These are phyloP conservation scores for Clavulina sp. DNA, from an alignment of 768 basidiomycete species.

Conservation along the genomic window DNA sequence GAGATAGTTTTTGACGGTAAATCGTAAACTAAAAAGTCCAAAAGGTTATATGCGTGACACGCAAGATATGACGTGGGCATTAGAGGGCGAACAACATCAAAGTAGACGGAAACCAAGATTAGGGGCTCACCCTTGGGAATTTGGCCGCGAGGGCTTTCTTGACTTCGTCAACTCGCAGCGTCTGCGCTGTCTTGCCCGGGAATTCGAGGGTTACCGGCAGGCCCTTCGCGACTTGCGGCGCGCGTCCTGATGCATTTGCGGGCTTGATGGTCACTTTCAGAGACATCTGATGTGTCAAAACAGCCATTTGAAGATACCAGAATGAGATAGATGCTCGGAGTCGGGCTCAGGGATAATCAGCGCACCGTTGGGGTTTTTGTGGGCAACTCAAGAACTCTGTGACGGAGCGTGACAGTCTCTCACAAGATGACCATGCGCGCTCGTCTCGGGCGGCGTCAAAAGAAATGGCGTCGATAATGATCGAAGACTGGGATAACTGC, in stretches of 20 bases:
- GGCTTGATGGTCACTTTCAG: neutral
- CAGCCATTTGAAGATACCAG: no score
- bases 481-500: no score
- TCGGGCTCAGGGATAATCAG: no score
- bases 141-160: slow-evolving; percentile 1
- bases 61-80: slow-evolving; percentile 7
- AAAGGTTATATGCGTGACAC: no score
- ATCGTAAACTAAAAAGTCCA: slow-evolving; percentile 62
- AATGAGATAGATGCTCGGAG: no score
- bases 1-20: slow-evolving; percentile 54
- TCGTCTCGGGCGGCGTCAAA: no score
- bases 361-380: no score
- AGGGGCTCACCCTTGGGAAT: neutral
- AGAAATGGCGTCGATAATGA: no score
- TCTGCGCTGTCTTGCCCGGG: neutral
- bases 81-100: neutral
- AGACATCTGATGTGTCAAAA: no score
- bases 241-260: neutral
- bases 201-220: neutral
- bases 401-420: no score
- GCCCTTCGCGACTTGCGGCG: neutral
- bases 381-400: no score
- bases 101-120: neutral
- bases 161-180: neutral
- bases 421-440: no score